Evolutionary conservation across 2,329 filamentous ascomycete species (phyloP), one percentile per base, ranked within the genome.

Genomic region (Apiospora aurea): DNA sequence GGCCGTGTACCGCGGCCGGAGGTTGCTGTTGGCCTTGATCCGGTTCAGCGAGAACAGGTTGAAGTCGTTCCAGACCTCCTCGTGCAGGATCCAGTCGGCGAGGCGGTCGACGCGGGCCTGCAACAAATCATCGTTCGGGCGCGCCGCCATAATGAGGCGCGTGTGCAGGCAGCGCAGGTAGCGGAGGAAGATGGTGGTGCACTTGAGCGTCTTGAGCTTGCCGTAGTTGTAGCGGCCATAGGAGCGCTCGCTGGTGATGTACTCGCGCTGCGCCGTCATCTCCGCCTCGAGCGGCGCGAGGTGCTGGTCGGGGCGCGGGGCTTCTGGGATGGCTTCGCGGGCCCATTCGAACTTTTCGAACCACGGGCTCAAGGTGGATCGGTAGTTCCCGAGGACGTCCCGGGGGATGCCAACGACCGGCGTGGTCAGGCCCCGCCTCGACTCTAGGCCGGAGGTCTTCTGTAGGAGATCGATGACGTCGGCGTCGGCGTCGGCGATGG

Each of bases 71-170:
- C 57, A 64, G 29, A 64, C 57, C 57, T 64, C 3, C 34, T 64
- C 57, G 57, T 64, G 57, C 29, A 64, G 34, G 57, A 41, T 64
- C 57, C 57, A 64, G 11, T 64, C 57, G 8, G 34, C 57, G 3
- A 64, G 16, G 21, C 57, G 57, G 10, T 64, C 57, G 1, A 10
- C 18, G 57, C 57, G 57, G 18, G 57, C 57, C 57, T 41, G 57
- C 34, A 64, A 4, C 7, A 64, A 18, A 10, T 64, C 57, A 10
- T 64, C 21, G 34, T 1, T 14, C 18, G 57, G 57, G 1, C 34
- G 34, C 10, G 34, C 34, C 18, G 2, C 18, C 34, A 41, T 8
- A 2, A 64, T 3, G 1, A 41, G 10, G 18, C 57, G 57, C 6
- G 41, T 64, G 34, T 64, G 18, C 57, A 64, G 8, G 3, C 34